Evolutionary conservation across 129 eudicot genomes (phyloP).

Genomic region (Chrysanthemum seticuspe): DNA sequence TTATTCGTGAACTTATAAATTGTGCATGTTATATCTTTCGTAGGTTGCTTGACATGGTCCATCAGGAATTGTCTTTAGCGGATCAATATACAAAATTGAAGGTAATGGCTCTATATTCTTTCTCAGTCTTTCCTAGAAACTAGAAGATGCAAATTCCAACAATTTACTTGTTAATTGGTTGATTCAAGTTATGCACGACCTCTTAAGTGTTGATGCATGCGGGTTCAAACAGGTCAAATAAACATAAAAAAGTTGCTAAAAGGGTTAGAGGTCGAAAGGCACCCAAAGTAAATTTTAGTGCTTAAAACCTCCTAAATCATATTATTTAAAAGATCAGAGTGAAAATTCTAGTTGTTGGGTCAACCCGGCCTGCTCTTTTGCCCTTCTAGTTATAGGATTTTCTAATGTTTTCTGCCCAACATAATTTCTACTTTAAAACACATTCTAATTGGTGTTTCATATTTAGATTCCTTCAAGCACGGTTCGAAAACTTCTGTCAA

Average conservation of each 20-base stretch:
- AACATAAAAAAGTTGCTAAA: neutral
- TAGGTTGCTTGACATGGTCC: conserved; percentile 87
- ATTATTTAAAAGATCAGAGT: neutral
- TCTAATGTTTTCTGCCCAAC: neutral
- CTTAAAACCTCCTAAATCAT: neutral
- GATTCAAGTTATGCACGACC: neutral
- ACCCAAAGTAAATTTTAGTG: neutral
- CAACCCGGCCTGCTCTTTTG: neutral
- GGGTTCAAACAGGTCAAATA: neutral
- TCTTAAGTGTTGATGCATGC: too few relatives aligned
- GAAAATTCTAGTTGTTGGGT: neutral
- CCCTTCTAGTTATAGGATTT: neutral
- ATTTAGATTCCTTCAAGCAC: conserved; percentile 69
- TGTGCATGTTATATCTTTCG: conserved; percentile 15
- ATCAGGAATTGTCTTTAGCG: conserved; percentile 88
- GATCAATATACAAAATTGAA: conserved; percentile 79
- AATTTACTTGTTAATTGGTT: neutral
- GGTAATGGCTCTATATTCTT: conserved; percentile 38
- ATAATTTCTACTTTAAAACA: neutral
- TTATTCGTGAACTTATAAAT: conserved; percentile 3
- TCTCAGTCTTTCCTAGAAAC: neutral
- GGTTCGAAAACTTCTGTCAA: conserved; percentile 68
- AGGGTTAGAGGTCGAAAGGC: neutral
- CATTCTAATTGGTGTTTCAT: conserved; percentile 19
- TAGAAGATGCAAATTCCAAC: neutral